Base-by-base conservation (phyloP, 176 grass and related monocot genomes). In the Luzula sylvatica region DNA sequence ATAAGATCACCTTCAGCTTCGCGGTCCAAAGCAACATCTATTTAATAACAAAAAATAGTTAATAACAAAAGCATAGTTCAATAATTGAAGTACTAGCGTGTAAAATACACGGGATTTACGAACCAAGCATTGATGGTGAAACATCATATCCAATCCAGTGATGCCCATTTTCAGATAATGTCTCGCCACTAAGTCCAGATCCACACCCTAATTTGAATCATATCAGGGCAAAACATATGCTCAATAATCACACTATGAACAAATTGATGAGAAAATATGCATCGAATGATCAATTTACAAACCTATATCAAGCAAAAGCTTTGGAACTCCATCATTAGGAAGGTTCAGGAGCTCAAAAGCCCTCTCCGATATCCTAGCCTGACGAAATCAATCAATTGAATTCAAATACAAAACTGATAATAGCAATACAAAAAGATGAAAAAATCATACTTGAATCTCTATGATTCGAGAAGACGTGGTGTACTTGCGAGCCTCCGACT, bases 131-230 rank as follows among this genome's bases (percentile, higher is more conserved):
- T 16, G 81, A 96, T 60, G 56, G 55, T 6, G 90, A 96, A 76
- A 96, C 86, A 68, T 96, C 90, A 42, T 76, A 96, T 3, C 90
- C 90, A 74, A 96, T 82, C 90, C 90, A 96, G 13, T 89, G 90
- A 44, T 96, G 84, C 0, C 84, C 81, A 66, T 82, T 66, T 42
- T 86, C 84, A 21, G 81, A 82, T 58, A 96, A 44, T 50, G 90
- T 82, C 59, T 89, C 90, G 4, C 81, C 90, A 64, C 84, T 96
- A 25, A 96, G 84, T 11, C 90, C 90, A 21, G 90, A 96, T 2
- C 90, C 90, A 22, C 84, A 96, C 2, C 90, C 84, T 96, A 44
- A 32, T 21, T 7, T 65, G 28, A 23, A 40, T 28, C 30, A 35
- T 35, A 7, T 35, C 9, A n/a, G n/a, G 23, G 50, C 26, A 39